Percentiles rank a stretch among this genome's conserved stretches.
Conservation (phyloP, 441 rosid genomes). For the Biscutella auriculata region DNA sequence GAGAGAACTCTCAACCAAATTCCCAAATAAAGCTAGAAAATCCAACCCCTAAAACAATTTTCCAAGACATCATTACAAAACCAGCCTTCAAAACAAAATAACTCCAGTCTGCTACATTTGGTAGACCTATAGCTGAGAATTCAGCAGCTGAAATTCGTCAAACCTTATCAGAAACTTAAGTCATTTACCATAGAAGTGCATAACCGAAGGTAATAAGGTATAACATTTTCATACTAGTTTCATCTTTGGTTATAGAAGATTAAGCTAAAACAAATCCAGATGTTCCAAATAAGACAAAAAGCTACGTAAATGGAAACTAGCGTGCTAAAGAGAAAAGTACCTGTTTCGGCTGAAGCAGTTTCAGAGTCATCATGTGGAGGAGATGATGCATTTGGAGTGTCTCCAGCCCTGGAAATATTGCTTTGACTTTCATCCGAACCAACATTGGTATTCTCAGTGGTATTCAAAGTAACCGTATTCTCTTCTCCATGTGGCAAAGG, state of each 20-base stretch:
- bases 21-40: not conserved
- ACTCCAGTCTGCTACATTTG: not conserved
- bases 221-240: not conserved
- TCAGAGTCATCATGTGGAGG: slow-evolving; percentile 13
- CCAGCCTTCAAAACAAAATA: not conserved
- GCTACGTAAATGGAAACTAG: not conserved
- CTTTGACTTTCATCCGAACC: slow-evolving; percentile 19
- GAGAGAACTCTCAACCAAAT: slow-evolving; percentile 5
- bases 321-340: not conserved
- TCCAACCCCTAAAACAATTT: not conserved
- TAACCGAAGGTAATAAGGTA: not conserved
- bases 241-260: not conserved
- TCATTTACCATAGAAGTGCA: not conserved
- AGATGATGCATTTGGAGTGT: not conserved
- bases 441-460: not conserved
- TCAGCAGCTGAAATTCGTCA: not conserved
- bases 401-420: slow-evolving; percentile 17
- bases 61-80: not conserved
- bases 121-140: not conserved
- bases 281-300: not conserved
- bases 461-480: slow-evolving; percentile 4
- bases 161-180: not conserved
- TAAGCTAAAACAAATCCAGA: slow-evolving; percentile 3
- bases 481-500: slow-evolving; percentile 15
- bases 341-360: slow-evolving; percentile 35